Evolutionary conservation across 306 rosid genomes (phyloP).

Genomic region (Fragaria nilgerrensis): DNA sequence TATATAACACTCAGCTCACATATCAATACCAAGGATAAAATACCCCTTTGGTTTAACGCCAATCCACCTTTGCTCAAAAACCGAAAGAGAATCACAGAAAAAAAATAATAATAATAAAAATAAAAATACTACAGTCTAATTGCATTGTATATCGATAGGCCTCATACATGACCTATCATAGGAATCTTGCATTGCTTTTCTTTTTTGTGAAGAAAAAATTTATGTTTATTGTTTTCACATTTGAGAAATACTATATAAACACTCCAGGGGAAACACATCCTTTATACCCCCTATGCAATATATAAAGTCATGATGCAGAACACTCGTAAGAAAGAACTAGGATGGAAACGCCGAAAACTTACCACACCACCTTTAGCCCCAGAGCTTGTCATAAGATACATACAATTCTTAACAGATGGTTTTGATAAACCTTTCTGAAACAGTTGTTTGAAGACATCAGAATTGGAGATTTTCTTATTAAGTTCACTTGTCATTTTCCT

Average conservation of each 20-base stretch:
- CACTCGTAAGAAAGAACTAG: not conserved
- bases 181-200: not conserved
- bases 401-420: conserved; percentile 79
- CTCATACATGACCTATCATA: not conserved
- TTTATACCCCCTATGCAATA: not conserved
- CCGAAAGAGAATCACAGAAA: not conserved
- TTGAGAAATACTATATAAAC: not conserved
- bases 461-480: conserved; percentile 67
- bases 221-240: not conserved
- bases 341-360: conserved; percentile 32
- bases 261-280: not conserved
- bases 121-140: not conserved
- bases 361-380: conserved; percentile 97
- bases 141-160: not conserved
- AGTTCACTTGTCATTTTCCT: conserved; percentile 78
- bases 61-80: not conserved
- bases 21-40: not conserved
- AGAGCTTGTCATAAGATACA: conserved; percentile 94
- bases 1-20: not conserved
- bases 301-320: not conserved
- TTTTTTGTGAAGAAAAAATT: too few species aligned
- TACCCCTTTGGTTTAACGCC: too few species aligned
- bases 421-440: conserved; percentile 68
- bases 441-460: conserved; percentile 68
- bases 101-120: too few species aligned